phyloP scores from a whole-genome alignment of 305 asterid species.

The Nicotiana rustica region DNA sequence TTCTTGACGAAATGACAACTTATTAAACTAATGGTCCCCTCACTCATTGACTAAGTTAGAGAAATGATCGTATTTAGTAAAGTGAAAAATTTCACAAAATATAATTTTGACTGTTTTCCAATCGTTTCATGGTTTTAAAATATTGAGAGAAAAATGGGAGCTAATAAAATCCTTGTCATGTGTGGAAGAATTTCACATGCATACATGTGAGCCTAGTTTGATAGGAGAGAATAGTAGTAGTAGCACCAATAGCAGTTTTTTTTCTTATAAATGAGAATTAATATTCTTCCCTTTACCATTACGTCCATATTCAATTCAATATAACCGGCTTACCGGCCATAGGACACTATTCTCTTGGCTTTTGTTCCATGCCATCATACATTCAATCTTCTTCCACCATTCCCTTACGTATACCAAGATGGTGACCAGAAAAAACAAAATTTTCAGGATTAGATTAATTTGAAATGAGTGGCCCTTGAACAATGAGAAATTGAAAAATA shows the following conservation, averaged over 20 bases:
- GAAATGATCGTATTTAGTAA: neutral
- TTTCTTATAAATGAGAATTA: neutral
- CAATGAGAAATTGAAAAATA: neutral
- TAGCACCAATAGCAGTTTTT: neutral
- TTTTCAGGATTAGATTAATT: neutral
- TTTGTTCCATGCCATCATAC: constrained; percentile 26
- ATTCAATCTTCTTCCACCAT: constrained; percentile 9
- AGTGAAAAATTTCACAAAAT: neutral
- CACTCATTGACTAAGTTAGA: neutral
- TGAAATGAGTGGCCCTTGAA: neutral
- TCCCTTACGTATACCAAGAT: neutral
- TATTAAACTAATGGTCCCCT: constrained; percentile 28
- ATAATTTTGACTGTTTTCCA: neutral
- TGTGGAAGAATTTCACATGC: constrained; percentile 50
- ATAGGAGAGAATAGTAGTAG: neutral
- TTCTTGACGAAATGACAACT: neutral
- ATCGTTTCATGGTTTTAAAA: neutral
- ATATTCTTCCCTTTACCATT: constrained; percentile 38
- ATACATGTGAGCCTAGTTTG: constrained; percentile 48
- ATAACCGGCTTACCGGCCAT: constrained; percentile 47
- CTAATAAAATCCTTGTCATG: constrained; percentile 23
- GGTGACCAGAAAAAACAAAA: neutral
- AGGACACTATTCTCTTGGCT: constrained; percentile 11
- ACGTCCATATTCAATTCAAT: constrained; percentile 32
- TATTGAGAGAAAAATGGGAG: constrained; percentile 12